Conservation (phyloP, 129 eudicot genomes). For the Ambrosia trifida region DNA sequence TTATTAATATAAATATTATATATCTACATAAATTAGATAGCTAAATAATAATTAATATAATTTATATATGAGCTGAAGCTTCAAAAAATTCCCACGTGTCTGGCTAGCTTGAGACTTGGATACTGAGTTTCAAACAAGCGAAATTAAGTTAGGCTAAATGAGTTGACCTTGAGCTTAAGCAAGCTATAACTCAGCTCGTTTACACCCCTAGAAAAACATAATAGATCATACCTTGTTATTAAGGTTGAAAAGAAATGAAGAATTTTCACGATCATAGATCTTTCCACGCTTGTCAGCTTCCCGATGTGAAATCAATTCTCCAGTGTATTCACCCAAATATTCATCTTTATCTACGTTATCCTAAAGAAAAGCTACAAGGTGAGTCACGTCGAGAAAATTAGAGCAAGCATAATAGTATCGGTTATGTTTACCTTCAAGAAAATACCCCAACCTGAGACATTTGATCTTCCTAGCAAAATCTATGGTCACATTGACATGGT, state of each 20-base stretch:
- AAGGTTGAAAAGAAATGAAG: conserved; percentile 76
- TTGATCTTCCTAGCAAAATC: conserved; percentile 75
- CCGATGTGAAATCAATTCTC: conserved; percentile 75
- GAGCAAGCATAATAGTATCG: background rate
- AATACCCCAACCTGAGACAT: conserved; percentile 89
- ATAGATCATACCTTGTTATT: conserved; percentile 61
- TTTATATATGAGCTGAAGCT: too few relatives aligned
- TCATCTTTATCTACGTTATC: conserved; percentile 64
- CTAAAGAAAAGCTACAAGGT: conserved; percentile 31
- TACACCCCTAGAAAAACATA: background rate
- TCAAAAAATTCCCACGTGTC: too few relatives aligned
- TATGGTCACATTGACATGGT: conserved; percentile 22
- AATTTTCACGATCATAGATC: conserved; percentile 67
- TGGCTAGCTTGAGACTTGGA: too few relatives aligned
- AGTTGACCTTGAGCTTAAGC: too few relatives aligned
- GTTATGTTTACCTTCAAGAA: conserved; percentile 61
- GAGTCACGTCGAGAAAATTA: conserved; percentile 12
- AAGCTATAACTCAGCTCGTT: too few relatives aligned
- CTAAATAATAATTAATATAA: too few relatives aligned
- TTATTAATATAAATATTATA: too few relatives aligned
- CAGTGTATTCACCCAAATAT: conserved; percentile 83
- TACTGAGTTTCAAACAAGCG: too few relatives aligned
- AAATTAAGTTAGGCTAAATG: too few relatives aligned
- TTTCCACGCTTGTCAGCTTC: conserved; percentile 91
- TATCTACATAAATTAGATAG: too few relatives aligned